Conservation (phyloP, 2,329 filamentous ascomycete genomes). For the Venturia effusa region DNA sequence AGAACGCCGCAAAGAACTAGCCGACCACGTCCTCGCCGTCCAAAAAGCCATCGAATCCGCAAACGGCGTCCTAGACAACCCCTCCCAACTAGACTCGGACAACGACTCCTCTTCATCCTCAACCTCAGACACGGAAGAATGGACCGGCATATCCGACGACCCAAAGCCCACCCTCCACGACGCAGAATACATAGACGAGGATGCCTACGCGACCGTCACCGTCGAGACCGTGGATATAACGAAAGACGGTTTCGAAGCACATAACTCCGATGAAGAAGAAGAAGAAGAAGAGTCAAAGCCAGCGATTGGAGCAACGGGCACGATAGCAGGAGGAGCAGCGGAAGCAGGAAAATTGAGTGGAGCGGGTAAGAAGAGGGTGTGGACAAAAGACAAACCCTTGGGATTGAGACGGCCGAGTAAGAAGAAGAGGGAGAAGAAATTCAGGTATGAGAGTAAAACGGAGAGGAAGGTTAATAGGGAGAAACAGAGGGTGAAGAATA, state of each 20-base stretch:
- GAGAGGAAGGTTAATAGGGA: constrained; percentile 55
- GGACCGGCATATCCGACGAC: background rate
- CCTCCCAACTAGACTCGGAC: constrained; percentile 11
- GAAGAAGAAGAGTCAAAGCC: constrained; percentile 20
- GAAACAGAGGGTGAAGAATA: constrained; percentile 59
- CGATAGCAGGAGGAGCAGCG: constrained; percentile 15
- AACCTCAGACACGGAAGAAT: constrained; percentile 11
- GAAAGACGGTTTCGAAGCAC: constrained; percentile 58
- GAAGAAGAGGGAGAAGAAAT: constrained; percentile 69
- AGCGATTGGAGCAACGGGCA: constrained; percentile 19
- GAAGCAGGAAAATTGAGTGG: constrained; percentile 3
- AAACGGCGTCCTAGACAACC: constrained; percentile 2
- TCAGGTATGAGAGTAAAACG: constrained; percentile 81
- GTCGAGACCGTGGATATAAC: constrained; percentile 80
- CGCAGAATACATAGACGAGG: constrained; percentile 93
- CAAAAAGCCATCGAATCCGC: background rate
- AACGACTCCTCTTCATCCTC: constrained; percentile 13
- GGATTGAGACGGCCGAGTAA: constrained; percentile 20
- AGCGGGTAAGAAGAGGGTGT: constrained; percentile 17
- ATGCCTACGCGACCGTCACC: constrained; percentile 89
- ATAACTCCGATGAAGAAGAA: constrained; percentile 25
- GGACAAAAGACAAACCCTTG: constrained; percentile 21
- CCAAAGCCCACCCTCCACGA: constrained; percentile 25
- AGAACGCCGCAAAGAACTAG: constrained; percentile 1
- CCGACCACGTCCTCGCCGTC: constrained; percentile 1